A percentile compares a stretch with the other conserved stretches of the same genome.
phyloP scores from a whole-genome alignment of 306 rosid genomes.

The Medicago lupulina region DNA sequence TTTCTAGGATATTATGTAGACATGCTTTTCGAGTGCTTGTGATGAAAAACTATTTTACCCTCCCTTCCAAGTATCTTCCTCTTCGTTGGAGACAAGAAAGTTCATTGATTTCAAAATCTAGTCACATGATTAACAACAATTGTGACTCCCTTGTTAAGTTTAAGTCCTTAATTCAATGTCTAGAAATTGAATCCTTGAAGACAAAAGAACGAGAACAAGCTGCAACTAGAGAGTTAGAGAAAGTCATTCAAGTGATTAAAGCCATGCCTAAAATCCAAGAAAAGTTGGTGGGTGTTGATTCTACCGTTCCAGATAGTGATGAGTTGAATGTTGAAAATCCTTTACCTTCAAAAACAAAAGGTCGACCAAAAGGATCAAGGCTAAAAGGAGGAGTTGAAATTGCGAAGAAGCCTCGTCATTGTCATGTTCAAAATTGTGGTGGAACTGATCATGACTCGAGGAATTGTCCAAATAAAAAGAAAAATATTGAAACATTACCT shows the following conservation, averaged over 20 bases:
- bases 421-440: neutral
- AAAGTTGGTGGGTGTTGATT: neutral
- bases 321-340: neutral
- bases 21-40: too few relatives aligned
- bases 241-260: neutral
- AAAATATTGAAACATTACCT: neutral
- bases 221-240: neutral
- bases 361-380: constrained; percentile 6
- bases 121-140: too few relatives aligned
- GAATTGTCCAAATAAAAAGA: neutral
- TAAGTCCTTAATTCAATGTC: too few relatives aligned
- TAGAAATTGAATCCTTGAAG: too few relatives aligned
- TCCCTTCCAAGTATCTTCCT: too few relatives aligned
- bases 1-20: too few relatives aligned
- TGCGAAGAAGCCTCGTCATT: neutral
- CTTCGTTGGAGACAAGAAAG: too few relatives aligned
- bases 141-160: too few relatives aligned
- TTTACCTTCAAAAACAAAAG: neutral
- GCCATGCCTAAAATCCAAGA: neutral
- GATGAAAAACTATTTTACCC: too few relatives aligned
- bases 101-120: too few relatives aligned
- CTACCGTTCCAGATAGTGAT: neutral
- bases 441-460: neutral
- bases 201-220: too few relatives aligned
- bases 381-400: neutral